Conservation (phyloP, 2,329 filamentous ascomycete genomes). For the Escovopsis sp. region DNA sequence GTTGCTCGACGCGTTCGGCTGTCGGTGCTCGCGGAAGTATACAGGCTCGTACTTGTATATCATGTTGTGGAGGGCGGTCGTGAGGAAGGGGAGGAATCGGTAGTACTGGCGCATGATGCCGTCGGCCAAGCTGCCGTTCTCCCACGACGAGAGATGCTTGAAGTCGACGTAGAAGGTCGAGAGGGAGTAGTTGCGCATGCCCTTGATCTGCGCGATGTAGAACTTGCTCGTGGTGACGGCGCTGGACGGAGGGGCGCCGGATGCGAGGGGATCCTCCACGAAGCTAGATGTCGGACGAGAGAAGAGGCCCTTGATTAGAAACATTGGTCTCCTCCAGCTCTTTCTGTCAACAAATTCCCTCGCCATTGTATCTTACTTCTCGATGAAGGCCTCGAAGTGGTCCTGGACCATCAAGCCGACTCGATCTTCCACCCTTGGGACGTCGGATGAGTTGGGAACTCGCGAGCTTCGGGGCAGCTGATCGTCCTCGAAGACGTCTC, state of each 20-base stretch:
- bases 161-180: slow-evolving; percentile 81
- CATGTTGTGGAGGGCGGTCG: slow-evolving; percentile 75
- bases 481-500: slow-evolving; percentile 49
- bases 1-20: slow-evolving; percentile 62
- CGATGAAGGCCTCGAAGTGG: slow-evolving; percentile 67
- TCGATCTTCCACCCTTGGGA: slow-evolving; percentile 62
- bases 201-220: slow-evolving; percentile 72
- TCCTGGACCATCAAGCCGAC: slow-evolving; percentile 62
- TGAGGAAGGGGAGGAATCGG: slow-evolving; percentile 84
- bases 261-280: slow-evolving; percentile 52
- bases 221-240: slow-evolving; percentile 65
- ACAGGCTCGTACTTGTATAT: slow-evolving; percentile 88
- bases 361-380: slow-evolving; percentile 38
- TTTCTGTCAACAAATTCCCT: no score
- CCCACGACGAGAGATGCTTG: slow-evolving; percentile 64
- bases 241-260: slow-evolving; percentile 50
- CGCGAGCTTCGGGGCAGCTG: slow-evolving; percentile 41
- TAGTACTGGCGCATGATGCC: slow-evolving; percentile 88
- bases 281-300: slow-evolving; percentile 29
- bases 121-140: slow-evolving; percentile 68
- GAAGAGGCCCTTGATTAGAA: neutral
- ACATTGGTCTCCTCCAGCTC: neutral
- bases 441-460: slow-evolving; percentile 31
- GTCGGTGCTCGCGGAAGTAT: slow-evolving; percentile 86
- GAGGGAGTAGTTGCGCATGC: slow-evolving; percentile 57